These are phyloP conservation scores for Hygrocybe punicea DNA, from an alignment of 768 basidiomycete species.

Conservation along the genomic window DNA sequence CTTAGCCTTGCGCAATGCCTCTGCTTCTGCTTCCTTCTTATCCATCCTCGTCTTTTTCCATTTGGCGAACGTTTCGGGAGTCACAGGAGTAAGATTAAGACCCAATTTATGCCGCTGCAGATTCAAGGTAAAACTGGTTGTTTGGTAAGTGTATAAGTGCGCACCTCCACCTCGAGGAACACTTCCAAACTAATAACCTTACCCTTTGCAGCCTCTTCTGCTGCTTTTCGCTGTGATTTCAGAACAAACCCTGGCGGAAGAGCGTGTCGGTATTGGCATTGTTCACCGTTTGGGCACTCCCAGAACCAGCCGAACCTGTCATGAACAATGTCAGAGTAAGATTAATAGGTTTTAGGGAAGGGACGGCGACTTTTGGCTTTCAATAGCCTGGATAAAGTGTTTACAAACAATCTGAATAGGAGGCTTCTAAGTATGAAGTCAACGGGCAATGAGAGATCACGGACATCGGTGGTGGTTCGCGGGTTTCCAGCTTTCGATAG, in stretches of 20 bases:
- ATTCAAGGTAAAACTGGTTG: neutral
- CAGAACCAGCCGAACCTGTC: conserved; percentile 89
- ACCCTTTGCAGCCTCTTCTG: conserved; percentile 86
- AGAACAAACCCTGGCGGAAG: conserved; percentile 94
- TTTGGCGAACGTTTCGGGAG: conserved; percentile 80
- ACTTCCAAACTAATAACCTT: conserved; percentile 91
- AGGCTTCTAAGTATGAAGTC: conserved; percentile 1
- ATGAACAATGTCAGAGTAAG: neutral
- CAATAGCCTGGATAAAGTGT: conserved; percentile 94
- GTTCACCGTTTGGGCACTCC: conserved; percentile 87
- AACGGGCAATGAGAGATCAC: no score
- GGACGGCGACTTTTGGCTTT: conserved; percentile 64
- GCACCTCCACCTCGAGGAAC: conserved; percentile 94
- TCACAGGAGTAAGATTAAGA: conserved; percentile 86
- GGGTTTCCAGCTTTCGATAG: conserved; percentile 86
- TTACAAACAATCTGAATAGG: conserved; percentile 99
- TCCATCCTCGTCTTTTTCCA: conserved; percentile 96
- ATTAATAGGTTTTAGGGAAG: neutral
- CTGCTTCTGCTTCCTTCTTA: conserved; percentile 90
- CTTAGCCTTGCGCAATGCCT: conserved; percentile 79
- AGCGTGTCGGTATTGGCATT: conserved; percentile 92
- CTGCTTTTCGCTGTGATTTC: conserved; percentile 88
- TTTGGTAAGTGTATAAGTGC: neutral
- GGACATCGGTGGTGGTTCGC: conserved; percentile 85
- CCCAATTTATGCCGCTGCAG: conserved; percentile 90